These are phyloP conservation scores for Primulina eburnea DNA, from an alignment of 257 asterid genomes.

Conservation along the genomic window DNA sequence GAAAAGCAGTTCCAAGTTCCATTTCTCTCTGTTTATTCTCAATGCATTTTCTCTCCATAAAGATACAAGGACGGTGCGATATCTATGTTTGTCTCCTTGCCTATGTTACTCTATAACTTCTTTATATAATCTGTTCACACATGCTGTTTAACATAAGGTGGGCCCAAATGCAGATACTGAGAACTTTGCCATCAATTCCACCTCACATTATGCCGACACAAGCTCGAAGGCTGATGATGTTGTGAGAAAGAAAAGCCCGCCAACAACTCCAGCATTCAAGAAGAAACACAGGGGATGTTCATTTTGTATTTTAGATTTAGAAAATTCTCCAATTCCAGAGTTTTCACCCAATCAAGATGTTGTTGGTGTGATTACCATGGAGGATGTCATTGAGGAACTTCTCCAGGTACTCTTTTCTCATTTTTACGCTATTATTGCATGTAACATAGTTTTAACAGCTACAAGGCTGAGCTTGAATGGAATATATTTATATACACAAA, in stretches of 20 bases:
- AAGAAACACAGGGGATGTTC: constrained; percentile 90
- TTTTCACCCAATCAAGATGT: constrained; percentile 71
- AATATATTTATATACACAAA: too few relatives aligned
- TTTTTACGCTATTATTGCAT: too few relatives aligned
- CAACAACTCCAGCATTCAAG: constrained; percentile 87
- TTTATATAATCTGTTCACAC: too few relatives aligned
- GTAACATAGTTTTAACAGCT: too few relatives aligned
- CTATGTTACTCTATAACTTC: neutral
- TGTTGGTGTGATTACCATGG: constrained; percentile 95
- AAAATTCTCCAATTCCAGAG: constrained; percentile 72
- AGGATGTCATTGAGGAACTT: constrained; percentile 99
- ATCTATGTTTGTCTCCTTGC: constrained; percentile 2
- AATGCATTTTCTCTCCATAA: neutral
- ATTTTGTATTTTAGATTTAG: constrained; percentile 87
- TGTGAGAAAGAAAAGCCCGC: constrained; percentile 60
- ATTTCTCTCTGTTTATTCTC: neutral
- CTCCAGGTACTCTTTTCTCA: constrained; percentile 66
- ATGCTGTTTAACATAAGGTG: constrained; percentile 2
- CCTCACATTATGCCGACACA: constrained; percentile 34
- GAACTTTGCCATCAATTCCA: constrained; percentile 33
- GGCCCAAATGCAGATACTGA: constrained; percentile 41
- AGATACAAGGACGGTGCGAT: neutral
- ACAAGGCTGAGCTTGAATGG: too few relatives aligned
- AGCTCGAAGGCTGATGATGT: constrained; percentile 45
- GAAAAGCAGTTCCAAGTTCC: neutral